Percentiles rank a stretch among this genome's conserved stretches.
Evolutionary conservation across 306 rosid genomes (phyloP).

Genomic region (Canavalia ensiformis): DNA sequence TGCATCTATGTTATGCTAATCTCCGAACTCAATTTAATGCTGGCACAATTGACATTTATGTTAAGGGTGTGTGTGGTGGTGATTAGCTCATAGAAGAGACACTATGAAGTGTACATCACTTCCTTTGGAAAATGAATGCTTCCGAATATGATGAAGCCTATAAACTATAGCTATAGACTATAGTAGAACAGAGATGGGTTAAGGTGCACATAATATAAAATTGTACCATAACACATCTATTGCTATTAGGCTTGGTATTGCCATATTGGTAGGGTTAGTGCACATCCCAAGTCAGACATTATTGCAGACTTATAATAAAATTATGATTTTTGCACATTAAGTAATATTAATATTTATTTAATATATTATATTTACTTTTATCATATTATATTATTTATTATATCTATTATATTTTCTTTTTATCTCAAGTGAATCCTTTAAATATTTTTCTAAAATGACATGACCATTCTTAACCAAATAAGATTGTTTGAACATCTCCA

Average conservation of each 20-base stretch:
- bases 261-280: constrained; percentile 1
- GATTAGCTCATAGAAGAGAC: constrained; percentile 3
- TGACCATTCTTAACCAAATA: background rate
- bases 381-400: no score
- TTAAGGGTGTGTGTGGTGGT: background rate
- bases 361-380: no score
- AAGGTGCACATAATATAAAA: background rate
- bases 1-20: background rate
- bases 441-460: background rate
- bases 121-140: background rate
- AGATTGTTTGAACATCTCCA: background rate
- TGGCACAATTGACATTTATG: background rate
- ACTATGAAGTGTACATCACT: background rate
- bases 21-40: background rate
- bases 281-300: background rate
- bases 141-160: background rate
- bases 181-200: background rate
- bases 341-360: no score
- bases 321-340: background rate
- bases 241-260: background rate
- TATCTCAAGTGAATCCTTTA: no score
- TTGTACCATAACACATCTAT: background rate
- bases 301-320: background rate
- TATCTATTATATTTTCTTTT: no score
- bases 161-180: background rate